Conservation (phyloP, 2,329 filamentous ascomycete genomes). For the Xylariaceae sp. region DNA sequence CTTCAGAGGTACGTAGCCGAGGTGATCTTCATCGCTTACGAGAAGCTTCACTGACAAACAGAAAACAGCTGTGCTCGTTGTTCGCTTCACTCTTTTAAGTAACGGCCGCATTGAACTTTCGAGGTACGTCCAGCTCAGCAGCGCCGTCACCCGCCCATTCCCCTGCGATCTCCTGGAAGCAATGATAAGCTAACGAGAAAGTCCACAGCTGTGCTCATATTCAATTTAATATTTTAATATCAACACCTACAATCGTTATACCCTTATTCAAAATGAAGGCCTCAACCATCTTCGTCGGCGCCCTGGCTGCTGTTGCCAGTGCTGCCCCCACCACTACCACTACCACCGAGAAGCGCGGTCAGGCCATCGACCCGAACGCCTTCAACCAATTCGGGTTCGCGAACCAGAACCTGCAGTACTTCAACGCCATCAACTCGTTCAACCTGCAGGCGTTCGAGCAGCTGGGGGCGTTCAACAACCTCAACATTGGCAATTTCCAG, state of each 20-base stretch:
- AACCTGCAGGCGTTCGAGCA: slow-evolving; percentile 40
- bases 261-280: slow-evolving; percentile 56
- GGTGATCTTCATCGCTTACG: background rate
- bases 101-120: slow-evolving; percentile 47
- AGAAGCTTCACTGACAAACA: slow-evolving; percentile 32
- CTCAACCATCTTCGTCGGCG: slow-evolving; percentile 52
- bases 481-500: slow-evolving; percentile 45
- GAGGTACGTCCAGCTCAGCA: slow-evolving; percentile 42
- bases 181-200: slow-evolving; percentile 29
- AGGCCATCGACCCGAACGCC: slow-evolving; percentile 44
- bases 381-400: slow-evolving; percentile 42
- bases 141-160: background rate
- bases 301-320: slow-evolving; percentile 52
- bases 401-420: slow-evolving; percentile 48
- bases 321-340: slow-evolving; percentile 48
- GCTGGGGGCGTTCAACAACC: slow-evolving; percentile 49
- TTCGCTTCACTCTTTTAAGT: slow-evolving; percentile 51
- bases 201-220: slow-evolving; percentile 54
- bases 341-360: slow-evolving; percentile 35
- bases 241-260: slow-evolving; percentile 37
- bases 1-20: slow-evolving; percentile 51
- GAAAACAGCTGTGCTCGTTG: slow-evolving; percentile 56
- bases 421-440: slow-evolving; percentile 44
- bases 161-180: background rate
- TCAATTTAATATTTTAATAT: slow-evolving; percentile 46